Percentiles rank a stretch among this genome's conserved stretches.
phyloP scores from a whole-genome alignment of 495 filamentous ascomycete genomes.

The Neurospora terricola region DNA sequence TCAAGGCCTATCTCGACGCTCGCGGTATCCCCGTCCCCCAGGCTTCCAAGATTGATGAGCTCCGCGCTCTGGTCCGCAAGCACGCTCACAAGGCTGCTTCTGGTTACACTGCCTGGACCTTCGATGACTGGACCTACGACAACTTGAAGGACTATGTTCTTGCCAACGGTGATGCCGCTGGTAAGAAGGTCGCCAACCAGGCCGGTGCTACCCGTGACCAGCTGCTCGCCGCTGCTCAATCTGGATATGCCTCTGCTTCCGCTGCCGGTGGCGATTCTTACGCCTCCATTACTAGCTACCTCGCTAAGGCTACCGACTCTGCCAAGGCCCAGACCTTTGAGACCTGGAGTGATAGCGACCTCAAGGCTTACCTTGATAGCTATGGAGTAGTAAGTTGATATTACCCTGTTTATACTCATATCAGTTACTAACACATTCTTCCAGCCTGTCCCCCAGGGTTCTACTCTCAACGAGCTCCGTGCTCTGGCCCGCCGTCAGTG shows the following conservation, averaged over 20 bases:
- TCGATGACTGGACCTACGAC: slow-evolving; percentile 71
- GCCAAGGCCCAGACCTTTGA: slow-evolving; percentile 67
- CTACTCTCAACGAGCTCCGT: slow-evolving; percentile 52
- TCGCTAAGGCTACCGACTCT: slow-evolving; percentile 55
- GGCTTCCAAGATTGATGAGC: slow-evolving; percentile 64
- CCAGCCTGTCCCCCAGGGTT: slow-evolving; percentile 55
- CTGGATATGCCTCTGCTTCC: slow-evolving; percentile 60
- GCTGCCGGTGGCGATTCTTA: slow-evolving; percentile 54
- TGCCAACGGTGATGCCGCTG: slow-evolving; percentile 47
- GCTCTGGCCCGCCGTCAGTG: slow-evolving; percentile 61
- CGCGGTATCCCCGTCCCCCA: slow-evolving; percentile 67
- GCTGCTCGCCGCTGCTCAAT: slow-evolving; percentile 59
- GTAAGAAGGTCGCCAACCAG: slow-evolving; percentile 57
- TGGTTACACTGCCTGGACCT: slow-evolving; percentile 71
- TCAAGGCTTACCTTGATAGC: slow-evolving; percentile 73
- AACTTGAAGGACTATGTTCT: slow-evolving; percentile 65
- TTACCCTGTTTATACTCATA: neutral
- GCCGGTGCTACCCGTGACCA: slow-evolving; percentile 61
- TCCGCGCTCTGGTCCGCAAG: slow-evolving; percentile 63
- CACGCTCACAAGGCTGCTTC: slow-evolving; percentile 62
- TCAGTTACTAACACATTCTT: neutral
- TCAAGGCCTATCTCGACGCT: slow-evolving; percentile 70
- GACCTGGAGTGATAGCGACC: slow-evolving; percentile 66
- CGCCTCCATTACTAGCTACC: slow-evolving; percentile 64
- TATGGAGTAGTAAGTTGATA: slow-evolving; percentile 51